Base-by-base conservation (phyloP, 345 rosid species). In the Populus deltoides region DNA sequence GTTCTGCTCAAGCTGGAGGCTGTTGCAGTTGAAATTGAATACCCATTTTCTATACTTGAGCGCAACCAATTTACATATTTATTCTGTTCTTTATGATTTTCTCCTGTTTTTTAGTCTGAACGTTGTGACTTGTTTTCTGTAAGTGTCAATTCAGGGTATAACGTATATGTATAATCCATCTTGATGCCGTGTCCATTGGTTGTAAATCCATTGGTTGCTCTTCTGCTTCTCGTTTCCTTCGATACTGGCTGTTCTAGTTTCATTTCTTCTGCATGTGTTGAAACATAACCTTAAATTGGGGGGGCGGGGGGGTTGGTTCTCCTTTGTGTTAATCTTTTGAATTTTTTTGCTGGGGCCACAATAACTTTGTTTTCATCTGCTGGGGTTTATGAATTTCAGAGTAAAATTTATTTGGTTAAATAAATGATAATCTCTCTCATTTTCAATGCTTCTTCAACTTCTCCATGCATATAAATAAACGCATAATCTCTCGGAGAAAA, bases 1-100 rank as follows among this genome's bases (percentile, higher is more conserved):
- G 87, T 62, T 83, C 90, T 72, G 87, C 99, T 70, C 97, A 90
- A 84, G 89, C 85, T 45, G 97, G 97, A 80, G 97, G 97, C 63
- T 96, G 99, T 85, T 96, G 99, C 90, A 67, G 86, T 78, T 96
- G 83, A 91, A 83, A 73, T 62, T 51, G 67, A 36, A 31, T 20
- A 2, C 71, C 22, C 61, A 22, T 61, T 33, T 49, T 18, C 24
- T 70, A n/a, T 11, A 27, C n/a, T 20, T 11, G 22, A 27, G 27
- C 12, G 7, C 31, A 25, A 18, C 66, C 53, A 53, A 66, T 35
- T 65, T 7, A 71, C 45, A 6, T 41, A 41, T 51, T 12, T 51
- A 16, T 16, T 29, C 10, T 4, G 35, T 25, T 31, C 47, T 63
- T 29, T 31, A 68, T 49, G 38, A 22, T 47, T 13, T 62, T 22